These are phyloP conservation scores for Cordyceps militaris DNA, from an alignment of 2,329 filamentous ascomycete species.

Conservation along the genomic window DNA sequence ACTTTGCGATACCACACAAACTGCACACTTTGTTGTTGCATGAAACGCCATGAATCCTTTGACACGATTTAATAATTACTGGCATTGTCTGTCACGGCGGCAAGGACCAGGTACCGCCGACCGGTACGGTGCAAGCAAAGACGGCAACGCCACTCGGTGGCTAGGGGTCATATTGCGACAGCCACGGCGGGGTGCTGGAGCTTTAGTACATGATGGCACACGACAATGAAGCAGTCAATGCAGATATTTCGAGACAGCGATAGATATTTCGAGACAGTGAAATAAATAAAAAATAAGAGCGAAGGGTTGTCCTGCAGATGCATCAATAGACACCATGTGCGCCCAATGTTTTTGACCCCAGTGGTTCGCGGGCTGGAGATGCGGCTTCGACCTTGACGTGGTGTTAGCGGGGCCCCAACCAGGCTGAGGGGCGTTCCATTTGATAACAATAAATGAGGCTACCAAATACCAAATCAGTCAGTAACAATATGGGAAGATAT, in stretches of 20 bases:
- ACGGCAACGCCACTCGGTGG: not conserved
- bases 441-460: not conserved
- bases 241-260: too few relatives aligned
- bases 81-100: not conserved
- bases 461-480: too few relatives aligned
- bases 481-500: too few relatives aligned
- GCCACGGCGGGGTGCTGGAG: conserved; percentile 6
- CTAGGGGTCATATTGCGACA: not conserved
- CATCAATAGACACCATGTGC: not conserved
- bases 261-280: too few relatives aligned
- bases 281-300: too few relatives aligned
- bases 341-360: not conserved
- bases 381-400: not conserved
- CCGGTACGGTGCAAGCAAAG: not conserved
- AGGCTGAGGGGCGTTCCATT: not conserved
- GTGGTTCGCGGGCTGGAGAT: not conserved
- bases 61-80: not conserved
- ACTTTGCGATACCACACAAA: not conserved
- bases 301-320: not conserved
- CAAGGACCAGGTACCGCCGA: not conserved
- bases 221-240: not conserved
- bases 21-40: not conserved
- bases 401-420: not conserved
- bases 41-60: not conserved
- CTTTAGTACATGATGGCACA: not conserved